phyloP scores from a whole-genome alignment of 2,329 filamentous ascomycete genomes.

The Colletotrichum filicis region DNA sequence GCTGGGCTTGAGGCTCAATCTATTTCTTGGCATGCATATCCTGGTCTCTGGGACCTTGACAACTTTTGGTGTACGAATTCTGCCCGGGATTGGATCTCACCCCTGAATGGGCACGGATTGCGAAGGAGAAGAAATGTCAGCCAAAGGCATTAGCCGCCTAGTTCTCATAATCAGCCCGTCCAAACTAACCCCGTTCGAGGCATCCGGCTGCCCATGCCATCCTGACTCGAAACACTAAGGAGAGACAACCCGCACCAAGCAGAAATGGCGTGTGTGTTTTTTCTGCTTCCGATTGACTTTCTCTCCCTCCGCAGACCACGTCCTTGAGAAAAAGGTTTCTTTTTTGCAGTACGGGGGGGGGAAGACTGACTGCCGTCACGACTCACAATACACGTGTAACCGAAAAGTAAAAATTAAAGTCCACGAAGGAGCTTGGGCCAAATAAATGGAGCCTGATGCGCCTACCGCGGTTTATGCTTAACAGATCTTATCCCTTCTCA shows the following conservation, averaged over 20 bases:
- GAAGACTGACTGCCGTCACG: background rate
- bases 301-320: constrained; percentile 14
- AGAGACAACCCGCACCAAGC: background rate
- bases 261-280: background rate
- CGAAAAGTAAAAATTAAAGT: constrained; percentile 3
- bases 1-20: constrained; percentile 29
- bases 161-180: background rate
- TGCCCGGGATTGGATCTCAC: background rate
- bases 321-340: background rate
- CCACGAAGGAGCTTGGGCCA: constrained; percentile 17
- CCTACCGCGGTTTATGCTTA: constrained; percentile 25
- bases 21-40: constrained; percentile 24
- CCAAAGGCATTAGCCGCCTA: background rate
- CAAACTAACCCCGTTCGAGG: constrained; percentile 16
- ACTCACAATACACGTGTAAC: background rate
- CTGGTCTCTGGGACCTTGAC: background rate
- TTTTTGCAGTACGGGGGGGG: background rate
- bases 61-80: background rate
- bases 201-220: background rate
- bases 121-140: background rate
- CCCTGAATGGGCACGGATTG: constrained; percentile 4
- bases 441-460: constrained; percentile 9
- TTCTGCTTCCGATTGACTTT: constrained; percentile 10
- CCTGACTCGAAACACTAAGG: constrained; percentile 23
- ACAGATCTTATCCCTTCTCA: constrained; percentile 26